Base-by-base conservation (phyloP, 805 yeast genomes). In the Wickerhamomyces bovis region DNA sequence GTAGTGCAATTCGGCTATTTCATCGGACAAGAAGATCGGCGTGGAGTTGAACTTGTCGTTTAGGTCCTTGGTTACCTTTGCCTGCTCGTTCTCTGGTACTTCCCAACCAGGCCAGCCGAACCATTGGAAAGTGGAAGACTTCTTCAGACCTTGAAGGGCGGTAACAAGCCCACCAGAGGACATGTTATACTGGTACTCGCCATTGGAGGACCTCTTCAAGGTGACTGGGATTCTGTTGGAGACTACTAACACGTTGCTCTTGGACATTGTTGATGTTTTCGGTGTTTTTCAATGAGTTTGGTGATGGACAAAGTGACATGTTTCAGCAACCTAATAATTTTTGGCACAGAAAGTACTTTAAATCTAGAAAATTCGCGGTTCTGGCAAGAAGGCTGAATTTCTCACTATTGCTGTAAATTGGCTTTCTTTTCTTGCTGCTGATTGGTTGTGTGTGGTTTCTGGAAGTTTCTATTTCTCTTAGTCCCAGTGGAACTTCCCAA, bases 61-160 rank as follows among this genome's bases (percentile, higher is more conserved):
- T 48, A 94, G 70, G 53, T 90, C 96, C 19, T 68, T 62, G 48
- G 80, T 80, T 46, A 94, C 95, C 47, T 70, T 69, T 0, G 68
- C 78, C 60, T 83, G 83, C 53, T 89, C 96, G 39, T 73, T 75
- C 22, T 75, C 86, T 2, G 95, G 95, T 5, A 94, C 76, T 56
- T 89, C 96, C 61, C 89, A 67, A 11, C 92, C 95, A 2, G 98
- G 96, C 99, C 99, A 94, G 15, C 99, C 99, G 59, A 87, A 82
- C 99, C 99, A 94, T 63, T 89, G 94, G 67, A 89, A 89, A 42
- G 85, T 83, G 10, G 88, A 80, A 3, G 83, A 69, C 60, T 86
- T 85, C 64, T 88, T 88, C 45, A 94, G 70, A 1, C 98, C 98
- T 60, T 90, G 95, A 38, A 94, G 71, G 0, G 97, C 99, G 1